Conservation (phyloP, 345 rosid genomes). For the Hypericum perforatum region DNA sequence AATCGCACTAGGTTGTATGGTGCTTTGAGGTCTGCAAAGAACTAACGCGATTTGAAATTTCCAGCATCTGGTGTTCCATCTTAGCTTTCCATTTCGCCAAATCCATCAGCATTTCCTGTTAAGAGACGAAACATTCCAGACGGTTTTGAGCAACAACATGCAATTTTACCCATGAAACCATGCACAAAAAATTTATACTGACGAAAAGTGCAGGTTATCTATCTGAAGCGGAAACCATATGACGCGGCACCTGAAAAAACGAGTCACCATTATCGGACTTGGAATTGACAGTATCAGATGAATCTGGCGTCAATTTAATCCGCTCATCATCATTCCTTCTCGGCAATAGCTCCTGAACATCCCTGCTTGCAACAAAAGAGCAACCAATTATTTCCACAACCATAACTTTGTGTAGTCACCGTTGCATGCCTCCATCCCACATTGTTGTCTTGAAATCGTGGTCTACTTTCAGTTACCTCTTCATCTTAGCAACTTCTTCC, state of each 20-base stretch:
- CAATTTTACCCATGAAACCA: not conserved
- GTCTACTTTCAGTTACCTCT: slow-evolving; percentile 31
- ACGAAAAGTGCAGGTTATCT: too few species aligned
- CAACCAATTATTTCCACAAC: too few species aligned
- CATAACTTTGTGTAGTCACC: too few species aligned
- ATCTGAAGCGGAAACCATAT: not conserved
- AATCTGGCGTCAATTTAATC: slow-evolving; percentile 51
- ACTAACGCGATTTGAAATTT: slow-evolving; percentile 40
- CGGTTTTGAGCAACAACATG: not conserved
- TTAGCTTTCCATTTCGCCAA: slow-evolving; percentile 65
- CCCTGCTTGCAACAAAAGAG: slow-evolving; percentile 32
- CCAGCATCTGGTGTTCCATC: slow-evolving; percentile 65
- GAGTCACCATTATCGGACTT: slow-evolving; percentile 46
- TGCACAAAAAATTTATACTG: too few species aligned
- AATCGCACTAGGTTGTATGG: slow-evolving; percentile 10
- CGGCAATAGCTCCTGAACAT: slow-evolving; percentile 37
- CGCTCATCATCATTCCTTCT: slow-evolving; percentile 43
- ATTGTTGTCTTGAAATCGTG: not conserved
- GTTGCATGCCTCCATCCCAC: too few species aligned
- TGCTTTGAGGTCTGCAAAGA: slow-evolving; percentile 41
- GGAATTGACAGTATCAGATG: slow-evolving; percentile 43
- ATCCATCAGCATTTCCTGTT: slow-evolving; percentile 67
- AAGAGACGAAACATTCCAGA: slow-evolving; percentile 2
- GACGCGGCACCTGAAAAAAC: slow-evolving; percentile 47
- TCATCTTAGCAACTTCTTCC: slow-evolving; percentile 45